Evolutionary conservation across 495 filamentous ascomycete genomes (phyloP).

Genomic region (Penicillium daleae): DNA sequence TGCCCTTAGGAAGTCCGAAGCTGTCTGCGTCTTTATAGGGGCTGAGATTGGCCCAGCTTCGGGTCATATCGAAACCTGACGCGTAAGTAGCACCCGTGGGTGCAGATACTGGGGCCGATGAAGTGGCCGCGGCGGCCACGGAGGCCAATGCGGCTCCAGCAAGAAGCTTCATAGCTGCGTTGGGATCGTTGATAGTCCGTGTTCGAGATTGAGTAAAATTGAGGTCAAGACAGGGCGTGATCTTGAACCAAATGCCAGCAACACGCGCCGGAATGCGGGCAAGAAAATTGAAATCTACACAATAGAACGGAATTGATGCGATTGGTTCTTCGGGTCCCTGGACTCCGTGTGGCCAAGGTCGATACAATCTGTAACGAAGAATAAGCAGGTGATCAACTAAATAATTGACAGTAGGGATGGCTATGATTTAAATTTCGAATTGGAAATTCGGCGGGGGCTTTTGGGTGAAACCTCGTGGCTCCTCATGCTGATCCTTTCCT

Average conservation of each 20-base stretch:
- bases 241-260: not conserved
- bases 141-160: constrained; percentile 12
- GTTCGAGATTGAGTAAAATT: not conserved
- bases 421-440: not conserved
- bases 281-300: not conserved
- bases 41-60: constrained; percentile 52
- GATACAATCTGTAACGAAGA: too few relatives aligned
- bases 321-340: too few relatives aligned
- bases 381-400: too few relatives aligned
- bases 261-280: not conserved
- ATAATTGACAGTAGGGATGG: not conserved
- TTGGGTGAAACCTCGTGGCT: not conserved
- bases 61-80: constrained; percentile 40
- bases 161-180: constrained; percentile 20
- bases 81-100: constrained; percentile 36
- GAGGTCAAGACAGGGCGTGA: not conserved
- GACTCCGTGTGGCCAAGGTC: too few relatives aligned
- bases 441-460: not conserved
- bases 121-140: constrained; percentile 14
- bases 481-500: constrained; percentile 1
- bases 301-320: not conserved
- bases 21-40: constrained; percentile 49
- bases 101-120: constrained; percentile 19
- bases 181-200: not conserved
- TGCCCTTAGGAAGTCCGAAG: constrained; percentile 50